phyloP scores from a whole-genome alignment of 495 filamentous ascomycete species.

The Cercophora samala region DNA sequence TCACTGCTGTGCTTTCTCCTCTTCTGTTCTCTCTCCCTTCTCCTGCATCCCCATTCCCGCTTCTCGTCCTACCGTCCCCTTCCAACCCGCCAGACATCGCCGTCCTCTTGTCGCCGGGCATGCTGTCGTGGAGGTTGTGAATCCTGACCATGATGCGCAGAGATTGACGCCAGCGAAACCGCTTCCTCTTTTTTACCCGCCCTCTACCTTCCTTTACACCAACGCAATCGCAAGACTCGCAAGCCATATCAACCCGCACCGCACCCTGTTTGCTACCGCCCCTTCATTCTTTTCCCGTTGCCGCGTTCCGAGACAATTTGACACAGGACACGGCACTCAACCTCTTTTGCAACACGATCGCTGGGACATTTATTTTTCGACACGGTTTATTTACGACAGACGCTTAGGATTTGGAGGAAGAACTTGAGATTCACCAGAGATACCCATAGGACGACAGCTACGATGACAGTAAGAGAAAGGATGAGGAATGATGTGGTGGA shows the following conservation, averaged over 20 bases:
- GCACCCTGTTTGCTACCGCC: constrained; percentile 3
- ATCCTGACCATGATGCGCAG: neutral
- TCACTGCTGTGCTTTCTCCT: neutral
- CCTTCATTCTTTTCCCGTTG: neutral
- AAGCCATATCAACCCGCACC: neutral
- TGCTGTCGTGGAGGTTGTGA: neutral
- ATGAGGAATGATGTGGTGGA: constrained; percentile 7
- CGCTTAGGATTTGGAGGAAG: neutral
- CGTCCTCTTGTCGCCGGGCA: neutral
- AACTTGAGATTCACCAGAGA: neutral
- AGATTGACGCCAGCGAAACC: neutral
- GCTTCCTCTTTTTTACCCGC: neutral
- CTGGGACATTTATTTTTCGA: neutral
- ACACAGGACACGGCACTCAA: neutral
- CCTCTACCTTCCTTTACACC: neutral
- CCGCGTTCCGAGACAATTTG: neutral
- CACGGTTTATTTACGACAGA: neutral
- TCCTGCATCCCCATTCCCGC: neutral
- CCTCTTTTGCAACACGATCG: no score
- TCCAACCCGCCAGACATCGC: neutral
- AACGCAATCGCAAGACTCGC: neutral
- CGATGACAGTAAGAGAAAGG: neutral
- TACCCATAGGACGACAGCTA: constrained; percentile 3
- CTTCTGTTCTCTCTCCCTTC: neutral
- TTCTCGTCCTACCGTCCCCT: neutral